Base-by-base conservation (phyloP, 139 green algal genomes). In the Mychonastes homosphaera region DNA sequence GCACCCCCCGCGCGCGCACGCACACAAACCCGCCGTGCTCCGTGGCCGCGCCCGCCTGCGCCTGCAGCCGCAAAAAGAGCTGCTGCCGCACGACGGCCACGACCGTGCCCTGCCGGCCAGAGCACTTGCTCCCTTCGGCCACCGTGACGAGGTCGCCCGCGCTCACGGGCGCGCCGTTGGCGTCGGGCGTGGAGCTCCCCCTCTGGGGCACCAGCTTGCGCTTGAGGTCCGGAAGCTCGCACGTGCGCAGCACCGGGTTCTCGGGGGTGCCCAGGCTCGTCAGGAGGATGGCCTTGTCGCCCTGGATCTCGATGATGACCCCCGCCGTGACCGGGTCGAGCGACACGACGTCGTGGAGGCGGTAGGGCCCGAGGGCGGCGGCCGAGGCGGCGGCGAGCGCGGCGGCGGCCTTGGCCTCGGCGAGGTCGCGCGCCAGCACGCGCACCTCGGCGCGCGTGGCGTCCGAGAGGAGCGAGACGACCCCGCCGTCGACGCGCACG, bases 301-400 rank as follows among this genome's bases (percentile, higher is more conserved):
- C 69, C 45, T 87, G 79, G 7, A 90, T 73, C 18, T 64, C 62
- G 3, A 95, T 71, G 39, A 96, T 84, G 53, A 96, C 70, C 5
- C 82, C 82, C 2, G 79, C 76, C 6, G 74, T 82, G 18, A 66
- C 48, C 30, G 65, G 62, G 35, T 78, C 71, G 45, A 98, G 66
- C 65, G 82, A 71, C 51, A 97, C 85, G 38, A 97, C 73, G 67
- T 98, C 91, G 69, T 96, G 88, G 53, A 97, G 71, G 64, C 93
- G 74, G 64, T 94, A 97, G 27, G n/a, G n/a, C n/a, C n/a, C n/a
- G n/a, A n/a, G n/a, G n/a, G n/a, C n/a, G n/a, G n/a, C n/a, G n/a
- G n/a, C n/a, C n/a, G n/a, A n/a, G n/a, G n/a, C n/a, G n/a, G n/a
- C n/a, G n/a, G n/a, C n/a, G n/a, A n/a, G n/a, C n/a, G n/a, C n/a